Evolutionary conservation across 78 protist genomes (phyloP).

Genomic region (Dictyostelium capitatum): DNA sequence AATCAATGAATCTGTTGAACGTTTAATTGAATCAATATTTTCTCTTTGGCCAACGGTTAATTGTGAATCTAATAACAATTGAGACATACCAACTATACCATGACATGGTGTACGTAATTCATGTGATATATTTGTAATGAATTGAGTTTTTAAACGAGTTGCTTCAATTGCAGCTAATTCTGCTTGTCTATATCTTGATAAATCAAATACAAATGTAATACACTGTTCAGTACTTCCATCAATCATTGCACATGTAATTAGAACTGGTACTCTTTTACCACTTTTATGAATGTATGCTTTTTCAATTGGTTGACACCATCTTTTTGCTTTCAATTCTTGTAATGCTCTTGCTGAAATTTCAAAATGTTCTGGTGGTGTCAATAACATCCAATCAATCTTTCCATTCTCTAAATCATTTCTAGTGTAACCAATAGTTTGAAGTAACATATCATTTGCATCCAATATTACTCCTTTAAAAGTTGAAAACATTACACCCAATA

Average conservation of each 20-base stretch:
- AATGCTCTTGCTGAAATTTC: slow-evolving; percentile 78
- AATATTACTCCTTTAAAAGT: slow-evolving; percentile 50
- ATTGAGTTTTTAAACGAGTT: slow-evolving; percentile 54
- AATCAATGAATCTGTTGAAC: slow-evolving; percentile 53
- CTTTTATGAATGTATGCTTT: slow-evolving; percentile 64
- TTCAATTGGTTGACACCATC: slow-evolving; percentile 84
- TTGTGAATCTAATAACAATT: slow-evolving; percentile 44
- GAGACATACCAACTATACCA: slow-evolving; percentile 85
- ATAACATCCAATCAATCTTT: slow-evolving; percentile 70
- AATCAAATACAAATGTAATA: slow-evolving; percentile 71
- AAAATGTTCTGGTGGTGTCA: slow-evolving; percentile 73
- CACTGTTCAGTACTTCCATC: slow-evolving; percentile 73
- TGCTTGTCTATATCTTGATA: slow-evolving; percentile 62
- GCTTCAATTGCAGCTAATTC: slow-evolving; percentile 70
- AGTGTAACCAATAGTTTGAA: slow-evolving; percentile 57
- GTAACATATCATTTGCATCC: slow-evolving; percentile 75
- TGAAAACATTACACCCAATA: slow-evolving; percentile 77
- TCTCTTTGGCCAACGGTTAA: slow-evolving; percentile 24
- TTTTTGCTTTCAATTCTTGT: slow-evolving; percentile 59
- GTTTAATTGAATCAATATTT: slow-evolving; percentile 60
- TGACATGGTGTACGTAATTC: slow-evolving; percentile 91
- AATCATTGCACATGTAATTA: slow-evolving; percentile 54
- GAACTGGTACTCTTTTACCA: slow-evolving; percentile 49
- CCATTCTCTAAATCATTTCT: slow-evolving; percentile 69
- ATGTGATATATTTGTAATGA: slow-evolving; percentile 86